Base-by-base conservation (phyloP, 192 early-diverging fungal genomes). In the Backusella circina region DNA sequence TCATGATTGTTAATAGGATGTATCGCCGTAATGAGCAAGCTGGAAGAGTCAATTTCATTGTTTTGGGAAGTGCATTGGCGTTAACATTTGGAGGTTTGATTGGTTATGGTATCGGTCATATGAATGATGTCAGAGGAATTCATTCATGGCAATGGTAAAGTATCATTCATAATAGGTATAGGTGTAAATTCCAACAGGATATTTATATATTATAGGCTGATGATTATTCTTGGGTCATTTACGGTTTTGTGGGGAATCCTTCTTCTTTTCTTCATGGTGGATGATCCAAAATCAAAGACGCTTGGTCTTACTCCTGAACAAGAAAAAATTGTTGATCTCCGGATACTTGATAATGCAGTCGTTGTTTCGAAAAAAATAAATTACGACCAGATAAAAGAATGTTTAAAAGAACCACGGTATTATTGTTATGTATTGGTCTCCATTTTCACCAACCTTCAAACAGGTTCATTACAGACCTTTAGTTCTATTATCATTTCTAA, bases 71-170 rank as follows among this genome's bases (percentile, higher is more conserved):
- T 39, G 75, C 68, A 10, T n/a, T 76, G 7, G 67, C 68, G 12
- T 32, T 76, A 3, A 39, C 50, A 30, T 26, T 76, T 70, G 75
- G 75, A 32, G 69, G 75, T 13, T 9, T 76, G 7, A 37, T 76
- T 36, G 28, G 68, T 1, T 79, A 79, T 54, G 78, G 78, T 31
- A 72, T 79, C 21, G 73, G 78, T 33, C 28, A 51, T 37, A 79
- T 79, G 75, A 23, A 33, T 1, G 31, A 71, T 13, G 6, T 28
- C 13, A 30, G 18, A n/a, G 57, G 57, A 0, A 36, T 75, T 5
- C 26, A 71, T 21, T 23, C 73, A 12, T 79, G 78, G 78, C 73
- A 79, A 72, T 79, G 78, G 78, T 76, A 76, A 76, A 23, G 16
- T 15, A 13, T 33, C 26, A 15, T 5, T 15, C 26, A 39, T 36